Percentiles rank a stretch among this genome's conserved stretches.
Conservation (phyloP, 2,329 filamentous ascomycete genomes). For the Ophiosphaerella narmari region DNA sequence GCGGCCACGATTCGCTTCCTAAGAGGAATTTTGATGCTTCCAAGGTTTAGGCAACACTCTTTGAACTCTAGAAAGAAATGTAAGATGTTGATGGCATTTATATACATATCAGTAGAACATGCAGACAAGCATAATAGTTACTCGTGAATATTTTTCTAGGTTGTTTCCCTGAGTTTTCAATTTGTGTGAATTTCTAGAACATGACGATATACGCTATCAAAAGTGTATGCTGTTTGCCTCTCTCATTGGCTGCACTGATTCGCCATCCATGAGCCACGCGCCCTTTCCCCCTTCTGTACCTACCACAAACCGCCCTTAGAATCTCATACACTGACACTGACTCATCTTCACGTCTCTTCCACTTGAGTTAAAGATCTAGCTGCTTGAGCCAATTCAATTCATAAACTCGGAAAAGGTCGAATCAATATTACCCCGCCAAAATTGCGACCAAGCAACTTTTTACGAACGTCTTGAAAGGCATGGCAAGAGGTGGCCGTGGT, state of each 20-base stretch:
- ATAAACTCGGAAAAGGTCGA: not conserved
- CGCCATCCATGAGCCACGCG: conserved; percentile 3
- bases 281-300: conserved; percentile 9
- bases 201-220: not conserved
- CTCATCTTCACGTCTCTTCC: conserved; percentile 12
- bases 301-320: conserved; percentile 5
- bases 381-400: too few species aligned
- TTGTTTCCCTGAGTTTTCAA: too few species aligned
- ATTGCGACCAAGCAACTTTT: conserved; percentile 22
- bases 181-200: too few species aligned
- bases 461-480: conserved; percentile 15
- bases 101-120: too few species aligned
- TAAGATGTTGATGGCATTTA: too few species aligned
- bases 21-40: too few species aligned
- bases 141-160: too few species aligned
- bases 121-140: too few species aligned
- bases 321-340: conserved; percentile 3
- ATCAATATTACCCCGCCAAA: conserved; percentile 11
- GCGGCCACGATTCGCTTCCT: too few species aligned
- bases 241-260: not conserved
- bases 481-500: conserved; percentile 39
- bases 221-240: not conserved
- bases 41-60: too few species aligned
- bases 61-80: too few species aligned
- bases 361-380: not conserved